Conservation (phyloP, 768 basidiomycete genomes). For the Naganishia friedmannii region DNA sequence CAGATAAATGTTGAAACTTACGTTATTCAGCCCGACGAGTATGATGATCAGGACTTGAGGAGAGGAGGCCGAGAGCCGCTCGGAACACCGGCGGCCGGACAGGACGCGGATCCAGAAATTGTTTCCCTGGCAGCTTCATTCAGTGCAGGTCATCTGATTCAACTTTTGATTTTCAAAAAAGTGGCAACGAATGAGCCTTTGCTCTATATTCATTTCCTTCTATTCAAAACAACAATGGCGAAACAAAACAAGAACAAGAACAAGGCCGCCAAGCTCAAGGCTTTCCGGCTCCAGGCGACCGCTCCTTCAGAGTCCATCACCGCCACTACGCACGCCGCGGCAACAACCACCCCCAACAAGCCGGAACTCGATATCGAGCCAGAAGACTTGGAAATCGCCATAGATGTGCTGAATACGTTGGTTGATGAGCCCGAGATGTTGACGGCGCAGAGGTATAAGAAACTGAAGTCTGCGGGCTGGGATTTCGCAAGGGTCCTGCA, state of each 20-base stretch:
- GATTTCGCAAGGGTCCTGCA: slow-evolving; percentile 43
- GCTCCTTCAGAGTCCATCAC: not conserved
- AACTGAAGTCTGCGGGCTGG: slow-evolving; percentile 43
- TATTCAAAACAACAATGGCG: not conserved
- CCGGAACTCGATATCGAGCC: slow-evolving; percentile 33
- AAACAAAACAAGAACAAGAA: slow-evolving; percentile 30
- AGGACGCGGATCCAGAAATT: not conserved
- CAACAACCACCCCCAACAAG: not conserved
- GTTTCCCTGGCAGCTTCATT: not conserved
- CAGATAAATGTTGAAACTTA: no score
- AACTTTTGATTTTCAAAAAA: no score
- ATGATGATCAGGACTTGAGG: no score
- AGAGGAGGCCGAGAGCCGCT: no score
- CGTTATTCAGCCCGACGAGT: no score
- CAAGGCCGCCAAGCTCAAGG: slow-evolving; percentile 33
- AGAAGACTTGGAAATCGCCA: slow-evolving; percentile 43
- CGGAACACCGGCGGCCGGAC: not conserved
- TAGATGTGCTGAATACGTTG: slow-evolving; percentile 39
- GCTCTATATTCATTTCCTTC: no score
- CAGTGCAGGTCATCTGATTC: no score
- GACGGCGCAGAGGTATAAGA: slow-evolving; percentile 38
- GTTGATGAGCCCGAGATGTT: slow-evolving; percentile 41
- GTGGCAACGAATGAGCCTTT: no score
- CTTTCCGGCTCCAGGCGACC: slow-evolving; percentile 22
- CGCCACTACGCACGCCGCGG: not conserved